phyloP scores from a whole-genome alignment of 1,284 basidiomycete genomes.

The Veloporphyrellus conicus region DNA sequence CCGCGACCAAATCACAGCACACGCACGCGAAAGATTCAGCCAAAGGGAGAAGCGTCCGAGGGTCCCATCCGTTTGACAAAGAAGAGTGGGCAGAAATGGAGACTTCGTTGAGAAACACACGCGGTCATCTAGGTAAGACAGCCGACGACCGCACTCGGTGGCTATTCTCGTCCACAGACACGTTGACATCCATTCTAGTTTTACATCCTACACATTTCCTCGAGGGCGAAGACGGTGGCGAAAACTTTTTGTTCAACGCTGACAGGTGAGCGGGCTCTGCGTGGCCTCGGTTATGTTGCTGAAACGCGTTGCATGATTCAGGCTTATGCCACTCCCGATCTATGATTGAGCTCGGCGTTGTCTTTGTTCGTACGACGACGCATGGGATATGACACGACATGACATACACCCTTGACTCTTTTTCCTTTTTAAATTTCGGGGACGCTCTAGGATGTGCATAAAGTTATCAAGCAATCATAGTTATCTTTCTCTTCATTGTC shows the following conservation, averaged over 20 bases:
- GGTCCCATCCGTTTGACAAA: slow-evolving; percentile 70
- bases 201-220: slow-evolving; percentile 79
- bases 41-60: slow-evolving; percentile 38
- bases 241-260: slow-evolving; percentile 89
- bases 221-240: slow-evolving; percentile 79
- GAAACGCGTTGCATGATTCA: slow-evolving; percentile 11
- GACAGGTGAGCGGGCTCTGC: slow-evolving; percentile 53
- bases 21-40: slow-evolving; percentile 24
- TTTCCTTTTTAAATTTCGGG: background rate
- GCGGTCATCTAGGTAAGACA: slow-evolving; percentile 79
- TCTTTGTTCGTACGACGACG: background rate
- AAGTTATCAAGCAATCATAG: background rate
- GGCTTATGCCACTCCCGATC: slow-evolving; percentile 53
- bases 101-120: slow-evolving; percentile 64
- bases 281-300: slow-evolving; percentile 3
- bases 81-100: slow-evolving; percentile 90
- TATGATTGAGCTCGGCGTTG: slow-evolving; percentile 46
- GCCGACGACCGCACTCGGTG: background rate
- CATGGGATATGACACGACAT: background rate
- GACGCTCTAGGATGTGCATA: slow-evolving; percentile 5
- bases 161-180: background rate
- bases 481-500: background rate
- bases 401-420: background rate
- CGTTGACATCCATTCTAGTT: slow-evolving; percentile 42
- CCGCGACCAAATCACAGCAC: slow-evolving; percentile 11